Evolutionary conservation across 805 yeast species (phyloP).

Genomic region (Myxozyma geophila): DNA sequence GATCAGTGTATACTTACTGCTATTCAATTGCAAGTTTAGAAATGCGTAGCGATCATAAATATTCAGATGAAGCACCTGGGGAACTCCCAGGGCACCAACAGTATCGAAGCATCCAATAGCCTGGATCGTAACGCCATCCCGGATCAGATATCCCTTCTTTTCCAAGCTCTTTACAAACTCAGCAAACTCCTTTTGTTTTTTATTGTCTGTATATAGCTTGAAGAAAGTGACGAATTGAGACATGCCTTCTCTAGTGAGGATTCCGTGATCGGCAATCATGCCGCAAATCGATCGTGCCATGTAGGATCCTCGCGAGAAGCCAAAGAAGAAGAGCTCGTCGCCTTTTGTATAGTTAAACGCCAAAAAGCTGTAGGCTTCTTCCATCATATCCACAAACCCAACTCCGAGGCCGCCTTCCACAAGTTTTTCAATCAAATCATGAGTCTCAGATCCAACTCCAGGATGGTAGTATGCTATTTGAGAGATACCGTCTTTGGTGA

Average conservation of each 20-base stretch:
- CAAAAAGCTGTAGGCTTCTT: constrained; percentile 24
- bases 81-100: constrained; percentile 34
- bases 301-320: constrained; percentile 32
- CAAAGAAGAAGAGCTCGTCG: constrained; percentile 33
- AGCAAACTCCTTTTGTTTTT: not conserved
- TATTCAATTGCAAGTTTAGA: constrained; percentile 13
- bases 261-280: constrained; percentile 24
- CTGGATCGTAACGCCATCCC: constrained; percentile 1
- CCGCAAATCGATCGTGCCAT: constrained; percentile 25
- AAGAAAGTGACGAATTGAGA: constrained; percentile 22
- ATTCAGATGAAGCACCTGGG: constrained; percentile 1
- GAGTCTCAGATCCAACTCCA: constrained; percentile 21
- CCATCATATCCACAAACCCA: constrained; percentile 19
- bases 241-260: constrained; percentile 26
- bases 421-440: not conserved
- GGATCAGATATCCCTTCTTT: not conserved
- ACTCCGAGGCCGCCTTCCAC: constrained; percentile 9
- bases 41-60: constrained; percentile 6
- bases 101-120: constrained; percentile 34
- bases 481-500: not conserved
- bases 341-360: constrained; percentile 29
- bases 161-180: not conserved
- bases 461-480: constrained; percentile 23
- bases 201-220: constrained; percentile 5
- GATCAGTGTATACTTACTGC: constrained; percentile 1